Percentiles rank a stretch among this genome's conserved stretches.
These are phyloP conservation scores for Nothomitra cinnamomea DNA, from an alignment of 2,329 filamentous ascomycete genomes.

Conservation along the genomic window DNA sequence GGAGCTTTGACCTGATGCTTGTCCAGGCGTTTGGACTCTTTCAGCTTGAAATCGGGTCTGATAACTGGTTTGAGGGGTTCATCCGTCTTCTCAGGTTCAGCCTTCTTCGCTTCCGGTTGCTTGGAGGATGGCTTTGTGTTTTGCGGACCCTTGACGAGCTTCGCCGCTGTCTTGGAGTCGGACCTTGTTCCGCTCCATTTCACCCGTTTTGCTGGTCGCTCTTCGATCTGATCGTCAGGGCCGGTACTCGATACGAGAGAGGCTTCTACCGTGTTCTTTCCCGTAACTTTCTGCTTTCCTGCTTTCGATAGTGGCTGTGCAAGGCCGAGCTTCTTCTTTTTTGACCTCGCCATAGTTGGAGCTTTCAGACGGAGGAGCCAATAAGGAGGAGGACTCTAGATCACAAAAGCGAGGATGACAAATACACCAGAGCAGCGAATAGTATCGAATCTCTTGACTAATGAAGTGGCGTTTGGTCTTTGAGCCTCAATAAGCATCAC, in stretches of 20 bases:
- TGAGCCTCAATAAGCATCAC: no score
- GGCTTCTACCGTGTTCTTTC: neutral
- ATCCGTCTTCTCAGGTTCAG: no score
- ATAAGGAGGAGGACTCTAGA: no score
- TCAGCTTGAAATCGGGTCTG: no score
- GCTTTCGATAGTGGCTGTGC: neutral
- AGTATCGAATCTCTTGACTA: no score
- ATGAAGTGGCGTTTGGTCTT: no score
- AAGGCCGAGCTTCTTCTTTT: neutral
- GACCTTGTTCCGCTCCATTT: neutral
- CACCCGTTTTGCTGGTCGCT: neutral
- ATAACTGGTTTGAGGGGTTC: no score
- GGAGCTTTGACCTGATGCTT: neutral
- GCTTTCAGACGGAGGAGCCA: no score
- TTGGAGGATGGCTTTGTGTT: neutral
- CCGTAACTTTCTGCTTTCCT: neutral
- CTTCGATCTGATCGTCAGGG: neutral
- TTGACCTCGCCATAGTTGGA: neutral
- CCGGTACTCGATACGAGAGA: neutral
- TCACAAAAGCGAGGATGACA: no score
- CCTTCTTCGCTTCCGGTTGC: no score
- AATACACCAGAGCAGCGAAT: no score
- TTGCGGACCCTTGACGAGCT: neutral
- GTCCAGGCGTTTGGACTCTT: no score
- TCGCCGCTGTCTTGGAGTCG: neutral